These are phyloP conservation scores for Vaccinium myrtillus DNA, from an alignment of 148 eudicot genomes.

Conservation along the genomic window DNA sequence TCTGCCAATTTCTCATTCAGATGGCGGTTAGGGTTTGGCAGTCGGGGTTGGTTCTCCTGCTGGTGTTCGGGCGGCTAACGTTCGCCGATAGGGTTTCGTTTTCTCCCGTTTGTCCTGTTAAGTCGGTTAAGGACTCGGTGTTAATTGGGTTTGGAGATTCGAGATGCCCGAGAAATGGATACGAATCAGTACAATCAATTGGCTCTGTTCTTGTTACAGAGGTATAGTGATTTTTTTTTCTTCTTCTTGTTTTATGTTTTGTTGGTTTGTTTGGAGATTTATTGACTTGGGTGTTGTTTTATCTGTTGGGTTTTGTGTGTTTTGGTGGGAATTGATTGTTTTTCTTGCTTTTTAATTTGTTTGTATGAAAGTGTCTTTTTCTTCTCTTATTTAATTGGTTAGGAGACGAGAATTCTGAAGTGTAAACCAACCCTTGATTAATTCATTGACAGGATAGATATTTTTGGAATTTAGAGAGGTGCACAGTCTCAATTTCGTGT, in stretches of 20 bases:
- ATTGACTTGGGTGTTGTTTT: background rate
- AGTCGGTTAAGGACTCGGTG: slow-evolving; percentile 49
- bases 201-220: slow-evolving; percentile 46
- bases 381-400: no score
- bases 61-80: slow-evolving; percentile 34
- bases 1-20: no score
- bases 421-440: no score
- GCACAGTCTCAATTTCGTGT: no score
- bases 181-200: slow-evolving; percentile 14
- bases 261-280: background rate
- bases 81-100: slow-evolving; percentile 44
- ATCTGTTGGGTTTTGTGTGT: background rate
- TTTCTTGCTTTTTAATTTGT: background rate
- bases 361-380: background rate
- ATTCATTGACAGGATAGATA: no score
- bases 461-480: no score
- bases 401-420: no score
- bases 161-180: slow-evolving; percentile 34
- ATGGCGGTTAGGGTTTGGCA: slow-evolving; percentile 32
- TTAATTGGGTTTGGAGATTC: slow-evolving; percentile 43
- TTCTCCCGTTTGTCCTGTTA: slow-evolving; percentile 35
- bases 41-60: slow-evolving; percentile 31
- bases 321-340: background rate
- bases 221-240: slow-evolving; percentile 32
- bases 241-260: background rate